phyloP scores from a whole-genome alignment of 139 green algal genomes.

The Micromonas commoda region DNA sequence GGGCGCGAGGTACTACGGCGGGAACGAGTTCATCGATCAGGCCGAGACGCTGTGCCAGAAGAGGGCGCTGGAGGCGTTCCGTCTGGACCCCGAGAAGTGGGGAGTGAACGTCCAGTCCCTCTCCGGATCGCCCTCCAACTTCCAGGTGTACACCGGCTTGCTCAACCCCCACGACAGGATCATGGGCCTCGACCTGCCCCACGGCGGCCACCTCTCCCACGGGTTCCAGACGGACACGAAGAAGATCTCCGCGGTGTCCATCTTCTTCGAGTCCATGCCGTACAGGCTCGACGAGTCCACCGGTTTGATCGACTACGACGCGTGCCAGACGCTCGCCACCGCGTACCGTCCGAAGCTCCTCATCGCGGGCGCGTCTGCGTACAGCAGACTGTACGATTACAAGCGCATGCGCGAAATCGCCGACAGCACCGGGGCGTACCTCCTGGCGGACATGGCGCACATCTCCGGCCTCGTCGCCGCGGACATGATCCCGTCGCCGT shows the following conservation, averaged over 20 bases:
- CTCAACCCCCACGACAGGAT: slow-evolving; percentile 96
- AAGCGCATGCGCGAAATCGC: slow-evolving; percentile 69
- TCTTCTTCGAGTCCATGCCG: slow-evolving; percentile 96
- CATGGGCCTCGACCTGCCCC: slow-evolving; percentile 95
- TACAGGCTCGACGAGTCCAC: slow-evolving; percentile 93
- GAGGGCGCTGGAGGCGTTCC: slow-evolving; percentile 81
- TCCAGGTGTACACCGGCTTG: slow-evolving; percentile 96
- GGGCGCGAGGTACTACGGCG: slow-evolving; percentile 87
- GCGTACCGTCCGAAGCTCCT: slow-evolving; percentile 66
- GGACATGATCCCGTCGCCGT: slow-evolving; percentile 77
- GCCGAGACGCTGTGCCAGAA: slow-evolving; percentile 63
- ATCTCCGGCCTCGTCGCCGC: slow-evolving; percentile 83
- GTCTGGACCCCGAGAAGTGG: slow-evolving; percentile 81
- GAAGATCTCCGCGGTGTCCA: slow-evolving; percentile 93
- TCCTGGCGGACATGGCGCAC: slow-evolving; percentile 97
- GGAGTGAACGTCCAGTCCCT: slow-evolving; percentile 76
- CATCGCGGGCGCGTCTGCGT: slow-evolving; percentile 87
- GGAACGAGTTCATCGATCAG: slow-evolving; percentile 98
- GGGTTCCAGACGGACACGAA: slow-evolving; percentile 79
- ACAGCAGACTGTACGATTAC: slow-evolving; percentile 92
- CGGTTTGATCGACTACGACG: slow-evolving; percentile 94
- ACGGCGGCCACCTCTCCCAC: slow-evolving; percentile 87
- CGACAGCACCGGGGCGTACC: slow-evolving; percentile 49
- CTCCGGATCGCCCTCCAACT: slow-evolving; percentile 93
- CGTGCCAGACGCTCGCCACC: slow-evolving; percentile 36